phyloP scores from a whole-genome alignment of 73 alveolate genomes.

The Tetrahymena borealis region DNA sequence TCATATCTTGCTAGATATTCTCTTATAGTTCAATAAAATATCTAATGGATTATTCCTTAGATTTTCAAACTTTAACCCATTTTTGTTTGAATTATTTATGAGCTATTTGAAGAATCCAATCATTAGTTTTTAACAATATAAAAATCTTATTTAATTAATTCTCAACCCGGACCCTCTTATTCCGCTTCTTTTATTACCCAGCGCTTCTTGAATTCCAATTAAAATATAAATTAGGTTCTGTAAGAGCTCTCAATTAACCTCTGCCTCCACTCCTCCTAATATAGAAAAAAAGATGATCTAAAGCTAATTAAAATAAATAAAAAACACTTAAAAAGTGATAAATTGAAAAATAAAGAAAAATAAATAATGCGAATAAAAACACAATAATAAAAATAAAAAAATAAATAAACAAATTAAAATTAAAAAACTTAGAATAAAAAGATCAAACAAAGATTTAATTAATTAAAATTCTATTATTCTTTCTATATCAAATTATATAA shows the following conservation, averaged over 20 bases:
- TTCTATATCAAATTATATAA: too few relatives aligned
- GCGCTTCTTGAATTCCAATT: neutral
- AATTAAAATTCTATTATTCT: too few relatives aligned
- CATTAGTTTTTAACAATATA: neutral
- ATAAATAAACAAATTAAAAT: too few relatives aligned
- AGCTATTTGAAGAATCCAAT: neutral
- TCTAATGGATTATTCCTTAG: neutral
- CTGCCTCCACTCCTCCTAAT: neutral
- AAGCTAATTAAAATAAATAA: neutral
- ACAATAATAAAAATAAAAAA: too few relatives aligned
- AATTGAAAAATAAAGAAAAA: neutral
- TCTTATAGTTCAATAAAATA: neutral
- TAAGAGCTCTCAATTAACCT: neutral
- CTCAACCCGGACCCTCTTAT: neutral
- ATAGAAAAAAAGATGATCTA: neutral
- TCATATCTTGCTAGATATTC: too few relatives aligned
- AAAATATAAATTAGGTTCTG: neutral
- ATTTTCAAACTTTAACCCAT: neutral
- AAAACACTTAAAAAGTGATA: neutral
- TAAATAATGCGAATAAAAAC: too few relatives aligned
- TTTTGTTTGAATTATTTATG: neutral
- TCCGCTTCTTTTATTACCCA: neutral
- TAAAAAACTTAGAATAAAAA: too few relatives aligned
- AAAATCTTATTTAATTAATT: neutral
- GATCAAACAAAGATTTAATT: too few relatives aligned